These are phyloP conservation scores for Penicillium salamii DNA, from an alignment of 495 filamentous ascomycete species.

Conservation along the genomic window DNA sequence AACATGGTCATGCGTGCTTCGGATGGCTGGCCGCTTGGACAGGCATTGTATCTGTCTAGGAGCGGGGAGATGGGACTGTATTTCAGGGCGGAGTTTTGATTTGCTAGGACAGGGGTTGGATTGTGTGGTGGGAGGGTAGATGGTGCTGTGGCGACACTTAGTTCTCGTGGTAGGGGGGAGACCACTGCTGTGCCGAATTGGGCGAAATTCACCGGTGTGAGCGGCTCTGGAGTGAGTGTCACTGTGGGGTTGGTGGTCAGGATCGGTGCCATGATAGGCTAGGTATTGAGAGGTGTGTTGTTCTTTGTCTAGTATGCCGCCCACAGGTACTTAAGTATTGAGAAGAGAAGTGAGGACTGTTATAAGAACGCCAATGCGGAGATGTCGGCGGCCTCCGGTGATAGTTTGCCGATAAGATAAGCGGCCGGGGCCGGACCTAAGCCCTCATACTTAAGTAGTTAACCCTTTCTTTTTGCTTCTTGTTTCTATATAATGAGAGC, in stretches of 20 bases:
- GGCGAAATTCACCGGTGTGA: conserved; percentile 65
- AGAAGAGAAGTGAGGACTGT: neutral
- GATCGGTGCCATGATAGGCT: conserved; percentile 25
- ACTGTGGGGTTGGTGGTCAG: conserved; percentile 31
- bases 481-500: too few species aligned
- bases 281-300: neutral
- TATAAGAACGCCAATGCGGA: conserved; percentile 5
- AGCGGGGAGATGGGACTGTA: conserved; percentile 74
- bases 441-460: neutral
- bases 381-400: conserved; percentile 7
- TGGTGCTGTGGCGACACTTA: conserved; percentile 43
- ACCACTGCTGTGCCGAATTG: conserved; percentile 81
- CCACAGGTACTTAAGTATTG: neutral
- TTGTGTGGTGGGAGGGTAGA: conserved; percentile 39
- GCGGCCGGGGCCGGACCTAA: conserved; percentile 6
- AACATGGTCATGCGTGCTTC: conserved; percentile 81
- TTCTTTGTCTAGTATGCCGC: neutral
- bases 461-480: neutral
- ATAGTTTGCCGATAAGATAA: conserved; percentile 6
- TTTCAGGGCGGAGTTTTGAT: conserved; percentile 87
- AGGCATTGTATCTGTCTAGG: conserved; percentile 60
- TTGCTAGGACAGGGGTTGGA: conserved; percentile 52
- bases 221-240: conserved; percentile 51
- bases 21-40: conserved; percentile 60
- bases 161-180: conserved; percentile 58